Evolutionary conservation across 129 eudicot species (phyloP), one percentile per base, ranked within the genome.

Genomic region (Arctium lappa): DNA sequence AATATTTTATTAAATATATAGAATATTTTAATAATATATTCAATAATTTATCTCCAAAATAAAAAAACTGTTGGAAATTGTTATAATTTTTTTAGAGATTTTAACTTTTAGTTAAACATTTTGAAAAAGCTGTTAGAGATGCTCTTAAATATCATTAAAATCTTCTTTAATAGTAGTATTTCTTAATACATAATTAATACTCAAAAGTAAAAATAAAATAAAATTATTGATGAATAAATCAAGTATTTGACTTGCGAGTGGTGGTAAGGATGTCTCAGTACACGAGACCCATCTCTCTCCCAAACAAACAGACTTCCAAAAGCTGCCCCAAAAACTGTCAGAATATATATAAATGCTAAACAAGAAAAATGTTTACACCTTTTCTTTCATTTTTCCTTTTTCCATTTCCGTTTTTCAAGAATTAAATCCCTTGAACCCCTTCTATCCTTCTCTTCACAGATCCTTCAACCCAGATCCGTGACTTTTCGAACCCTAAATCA

Each of bases 271-370:
- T 85, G 84, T 85, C 88, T 68, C 88, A 15, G 40, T 83, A 69
- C 30, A 18, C 65, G 31, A 50, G 42, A 69, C 68, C 79, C 79
- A 1, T 74, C 84, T 79, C 80, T 63, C 63, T 84, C 44, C 48
- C 32, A 56, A 6, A 73, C n/a, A 69, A 80, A 81, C 80, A 81
- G 85, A 31, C 82, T 60, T 86, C 75, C 69, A 81, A 85, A 81
- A 71, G 83, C 86, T 65, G 86, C 77, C 83, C 39, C 79, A 60
- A 77, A 22, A 75, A 82, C 81, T 79, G 89, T 82, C 89, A 86
- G 86, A 86, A 86, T 73, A 85, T 60, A 60, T 86, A 86, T 86
- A 86, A 86, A 86, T 86, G 89, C 86, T 81, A 77, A 68, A 63
- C 88, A 86, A 74, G 80, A n/a, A 81, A 86, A 76, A 81, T 81